Evolutionary conservation across 202 grass and related monocot species (phyloP).

Genomic region (Panicum virgatum): DNA sequence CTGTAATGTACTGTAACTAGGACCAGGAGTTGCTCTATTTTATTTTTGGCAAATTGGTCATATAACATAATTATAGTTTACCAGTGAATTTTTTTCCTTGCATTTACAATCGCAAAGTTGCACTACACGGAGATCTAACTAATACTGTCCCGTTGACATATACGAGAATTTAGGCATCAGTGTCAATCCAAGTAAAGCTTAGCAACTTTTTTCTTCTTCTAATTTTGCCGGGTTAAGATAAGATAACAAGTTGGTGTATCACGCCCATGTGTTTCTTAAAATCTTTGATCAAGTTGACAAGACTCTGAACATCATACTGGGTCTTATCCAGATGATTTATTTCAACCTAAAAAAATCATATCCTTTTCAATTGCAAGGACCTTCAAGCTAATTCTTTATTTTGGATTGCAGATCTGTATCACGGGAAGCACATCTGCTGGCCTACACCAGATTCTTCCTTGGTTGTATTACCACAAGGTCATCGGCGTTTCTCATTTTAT

Average conservation of each 20-base stretch:
- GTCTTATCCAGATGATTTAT: neutral
- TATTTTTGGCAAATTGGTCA: conserved; percentile 14
- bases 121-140: neutral
- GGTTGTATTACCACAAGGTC: conserved; percentile 98
- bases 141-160: neutral
- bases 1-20: neutral
- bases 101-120: neutral
- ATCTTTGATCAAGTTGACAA: conserved; percentile 17
- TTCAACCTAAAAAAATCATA: neutral
- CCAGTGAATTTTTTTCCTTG: neutral
- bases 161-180: neutral
- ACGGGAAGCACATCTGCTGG: conserved; percentile 86
- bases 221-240: neutral
- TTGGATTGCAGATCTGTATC: conserved; percentile 79
- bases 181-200: conserved; percentile 16
- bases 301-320: neutral
- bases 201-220: neutral
- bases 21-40: conserved; percentile 1
- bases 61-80: no score
- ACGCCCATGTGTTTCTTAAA: neutral
- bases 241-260: conserved; percentile 6
- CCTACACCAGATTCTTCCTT: conserved; percentile 96
- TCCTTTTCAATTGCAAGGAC: neutral
- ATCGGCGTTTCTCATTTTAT: conserved; percentile 92
- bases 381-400: neutral